Evolutionary conservation across 2,329 filamentous ascomycete species (phyloP), one percentile per base, ranked within the genome.

Genomic region (Colletotrichum plurivorum): DNA sequence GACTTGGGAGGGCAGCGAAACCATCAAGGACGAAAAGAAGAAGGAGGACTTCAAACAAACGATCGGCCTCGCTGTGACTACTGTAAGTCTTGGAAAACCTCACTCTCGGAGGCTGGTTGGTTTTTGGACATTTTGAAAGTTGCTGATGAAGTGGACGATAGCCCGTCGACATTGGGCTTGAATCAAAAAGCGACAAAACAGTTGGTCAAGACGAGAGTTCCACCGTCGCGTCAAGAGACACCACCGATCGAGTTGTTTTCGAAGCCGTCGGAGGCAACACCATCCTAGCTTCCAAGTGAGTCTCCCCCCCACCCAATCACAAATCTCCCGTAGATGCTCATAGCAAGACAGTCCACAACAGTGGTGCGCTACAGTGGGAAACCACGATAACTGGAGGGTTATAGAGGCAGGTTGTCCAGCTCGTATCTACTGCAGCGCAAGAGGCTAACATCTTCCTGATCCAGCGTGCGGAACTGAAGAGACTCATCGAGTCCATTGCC

Each of bases 201-300:
- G 13, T 9, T 5, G n/a, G 51, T 10, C 9, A 22, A 18, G 56
- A 55, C 12, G 36, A 53, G 25, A 25, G 10, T 27, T 4, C 12
- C 8, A 41, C 13, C 5, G 25, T 20, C 9, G 45, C 46, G 46
- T 46, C 25, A 16, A 55, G 27, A 20, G 51, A 54, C 5, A 54
- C 18, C 20, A 43, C 16, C 3, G 49, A 61, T 4, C 15, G 31
- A 4, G 63, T 66, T 41, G 63, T 66, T 0, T 66, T 66, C 20
- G 63, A 66, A 20, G 63, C 63, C 3, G 41, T 61, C 5, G 63
- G 63, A 4, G 63, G 63, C 20, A 66, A 66, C 5, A 66, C 63
- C 18, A 66, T 66, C 20, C 31, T 66, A 16, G 63, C 63, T 27
- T 61, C 63, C 4, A 66, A n/a, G 56, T 66, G 27, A n/a, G 43